Evolutionary conservation across 345 rosid genomes (phyloP), one percentile per base, ranked within the genome.

Genomic region (Chamaenerion angustifolium): DNA sequence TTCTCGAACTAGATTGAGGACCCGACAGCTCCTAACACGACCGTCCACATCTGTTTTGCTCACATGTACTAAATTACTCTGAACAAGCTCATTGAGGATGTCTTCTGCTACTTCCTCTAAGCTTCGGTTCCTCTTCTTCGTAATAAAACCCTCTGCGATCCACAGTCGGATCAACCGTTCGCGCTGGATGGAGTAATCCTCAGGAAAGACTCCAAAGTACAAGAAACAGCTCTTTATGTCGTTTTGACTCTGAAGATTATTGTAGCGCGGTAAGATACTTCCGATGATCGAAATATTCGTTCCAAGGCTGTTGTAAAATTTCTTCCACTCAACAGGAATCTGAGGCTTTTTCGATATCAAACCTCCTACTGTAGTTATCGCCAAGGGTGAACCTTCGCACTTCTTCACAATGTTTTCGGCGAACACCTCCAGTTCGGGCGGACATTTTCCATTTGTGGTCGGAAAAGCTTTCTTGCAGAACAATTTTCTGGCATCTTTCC

Each of bases 121-220:
- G 6, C 50, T 42, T 0, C 0, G 0, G n/a, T 37, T 16, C 42
- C 15, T 31, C 31, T 4, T 23, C n/a, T 57, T 10, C 3, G 16
- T 40, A 14, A 62, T 52, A 5, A 67, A 57, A 15, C 65, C 51
- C 40, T 66, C 62, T 0, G 61, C 56, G 16, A 60, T 42, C 70
- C 70, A 66, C 19, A 51, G 14, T 9, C 46, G 50, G 6, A 51
- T 17, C 42, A 67, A 43, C 41, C 45, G 54, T 16, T 13, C 46
- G n/a, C 49, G 0, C 6, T 27, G 19, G 45, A 67, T 42, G 1
- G 41, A 6, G 19, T 46, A 50, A 48, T 55, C 48, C 42, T 61
- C 54, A 0, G 54, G 71, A 31, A 54, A 67, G n/a, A 52, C 41
- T 12, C 65, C 37, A 7, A 66, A 51, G 54, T 44, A 58, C 48